Percentiles rank a stretch among this genome's conserved stretches.
Evolutionary conservation across 2,329 filamentous ascomycete species (phyloP).

Genomic region (Myriosclerotinia curreyana): DNA sequence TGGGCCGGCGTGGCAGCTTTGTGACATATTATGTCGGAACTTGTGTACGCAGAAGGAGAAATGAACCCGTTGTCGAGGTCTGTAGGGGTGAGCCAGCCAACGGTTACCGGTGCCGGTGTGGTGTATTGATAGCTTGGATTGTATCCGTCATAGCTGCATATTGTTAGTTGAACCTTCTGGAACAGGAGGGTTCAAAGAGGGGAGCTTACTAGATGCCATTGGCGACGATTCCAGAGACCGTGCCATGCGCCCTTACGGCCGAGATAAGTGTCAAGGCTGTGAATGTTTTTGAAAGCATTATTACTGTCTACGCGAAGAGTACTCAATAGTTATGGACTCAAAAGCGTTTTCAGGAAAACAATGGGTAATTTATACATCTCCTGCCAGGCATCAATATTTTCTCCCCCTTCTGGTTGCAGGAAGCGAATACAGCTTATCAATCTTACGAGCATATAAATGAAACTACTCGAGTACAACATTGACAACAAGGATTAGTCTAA

Average conservation of each 20-base stretch:
- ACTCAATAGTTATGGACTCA: background rate
- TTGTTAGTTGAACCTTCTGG: background rate
- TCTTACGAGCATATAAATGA: constrained; percentile 2
- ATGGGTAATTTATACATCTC: constrained; percentile 6
- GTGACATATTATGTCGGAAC: constrained; percentile 61
- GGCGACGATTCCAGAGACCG: constrained; percentile 34
- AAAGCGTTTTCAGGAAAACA: background rate
- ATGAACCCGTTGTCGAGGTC: constrained; percentile 54
- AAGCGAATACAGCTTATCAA: background rate
- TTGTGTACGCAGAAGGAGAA: constrained; percentile 46
- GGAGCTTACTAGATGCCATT: constrained; percentile 35
- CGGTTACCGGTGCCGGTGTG: constrained; percentile 42
- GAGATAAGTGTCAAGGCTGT: constrained; percentile 28
- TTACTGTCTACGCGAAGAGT: background rate
- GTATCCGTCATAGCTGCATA: constrained; percentile 40
- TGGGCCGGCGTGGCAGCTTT: constrained; percentile 50
- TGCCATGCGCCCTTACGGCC: constrained; percentile 33
- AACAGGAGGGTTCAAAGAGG: background rate
- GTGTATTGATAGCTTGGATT: constrained; percentile 38
- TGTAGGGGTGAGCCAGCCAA: constrained; percentile 52
- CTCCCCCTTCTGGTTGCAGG: background rate
- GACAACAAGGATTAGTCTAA: background rate
- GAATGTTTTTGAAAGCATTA: constrained; percentile 28
- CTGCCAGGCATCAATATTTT: background rate
- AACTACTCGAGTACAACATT: background rate